Evolutionary conservation across 164 flowering plant genomes (phyloP), one percentile per base, ranked within the genome.

Genomic region (Amborella trichopoda): DNA sequence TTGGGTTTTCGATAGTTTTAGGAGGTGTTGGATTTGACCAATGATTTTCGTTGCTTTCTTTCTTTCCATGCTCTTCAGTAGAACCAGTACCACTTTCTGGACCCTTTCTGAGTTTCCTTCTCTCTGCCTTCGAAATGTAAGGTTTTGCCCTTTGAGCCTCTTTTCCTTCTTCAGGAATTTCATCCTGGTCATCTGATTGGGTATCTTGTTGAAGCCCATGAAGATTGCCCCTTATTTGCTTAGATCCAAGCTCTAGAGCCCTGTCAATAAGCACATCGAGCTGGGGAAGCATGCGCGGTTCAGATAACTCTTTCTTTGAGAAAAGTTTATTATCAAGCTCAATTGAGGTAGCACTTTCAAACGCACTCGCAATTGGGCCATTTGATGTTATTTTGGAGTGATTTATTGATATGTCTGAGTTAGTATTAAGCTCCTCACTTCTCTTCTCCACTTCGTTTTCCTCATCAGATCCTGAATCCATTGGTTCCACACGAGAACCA

Each of bases 221-320:
- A n/a, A n/a, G n/a, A n/a, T n/a, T n/a, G n/a, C n/a, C n/a, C n/a
- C n/a, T n/a, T n/a, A 52, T 69, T 58, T 66, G 62, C 16, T 36
- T 59, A 54, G 85, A 55, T 44, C 98, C 98, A 72, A 90, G 75
- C 59, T 60, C 93, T 58, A 90, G 89, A 54, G 98, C 86, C 64
- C 72, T 74, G 54, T 90, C 98, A 41, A 90, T 68, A 45, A 90
- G 80, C 70, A 78, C 89, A 63, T 83, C 96, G 41, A 90, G 84
- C 50, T 79, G 64, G 6, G 79, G 61, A 28, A 37, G n/a, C 6
- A 37, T n/a, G 24, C 16, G 24, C 47, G 12, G 50, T 45, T 48
- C 61, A 51, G 56, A 48, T 23, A n/a, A n/a, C n/a, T n/a, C n/a
- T n/a, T n/a, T n/a, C n/a, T n/a, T n/a, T n/a, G n/a, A n/a, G n/a